phyloP scores from a whole-genome alignment of 106 monocot genomes.

The Chionographis japonica region DNA sequence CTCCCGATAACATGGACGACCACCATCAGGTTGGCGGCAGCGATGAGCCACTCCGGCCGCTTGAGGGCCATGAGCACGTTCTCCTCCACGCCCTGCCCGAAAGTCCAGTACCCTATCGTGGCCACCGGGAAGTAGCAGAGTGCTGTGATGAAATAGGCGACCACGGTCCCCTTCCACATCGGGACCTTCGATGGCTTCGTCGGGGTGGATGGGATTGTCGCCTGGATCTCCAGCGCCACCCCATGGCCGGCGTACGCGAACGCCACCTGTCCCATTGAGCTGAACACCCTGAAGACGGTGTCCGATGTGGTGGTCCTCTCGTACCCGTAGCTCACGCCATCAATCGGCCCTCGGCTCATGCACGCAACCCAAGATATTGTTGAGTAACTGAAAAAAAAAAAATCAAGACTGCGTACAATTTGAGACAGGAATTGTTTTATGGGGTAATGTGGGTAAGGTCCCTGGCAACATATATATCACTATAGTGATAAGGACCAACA shows the following conservation, averaged over 20 bases:
- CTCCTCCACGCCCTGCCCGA: constrained; percentile 26
- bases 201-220: constrained; percentile 33
- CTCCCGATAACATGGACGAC: constrained; percentile 35
- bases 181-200: constrained; percentile 29
- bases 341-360: constrained; percentile 5
- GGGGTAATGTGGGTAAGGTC: too few relatives aligned
- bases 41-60: constrained; percentile 35
- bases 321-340: constrained; percentile 21
- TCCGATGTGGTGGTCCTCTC: background rate
- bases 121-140: constrained; percentile 48
- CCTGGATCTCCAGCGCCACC: constrained; percentile 39
- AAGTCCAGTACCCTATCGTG: constrained; percentile 26
- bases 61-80: constrained; percentile 23
- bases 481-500: too few relatives aligned
- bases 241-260: constrained; percentile 42
- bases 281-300: constrained; percentile 22
- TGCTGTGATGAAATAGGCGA: constrained; percentile 29
- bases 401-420: background rate
- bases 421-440: too few relatives aligned
- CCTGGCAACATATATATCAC: too few relatives aligned
- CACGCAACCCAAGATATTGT: constrained; percentile 33
- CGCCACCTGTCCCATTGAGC: constrained; percentile 31
- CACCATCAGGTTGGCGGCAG: constrained; percentile 38
- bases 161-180: constrained; percentile 29
- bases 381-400: constrained; percentile 20